phyloP scores from a whole-genome alignment of 2,329 filamentous ascomycete species.

The Ilyonectria sp. region DNA sequence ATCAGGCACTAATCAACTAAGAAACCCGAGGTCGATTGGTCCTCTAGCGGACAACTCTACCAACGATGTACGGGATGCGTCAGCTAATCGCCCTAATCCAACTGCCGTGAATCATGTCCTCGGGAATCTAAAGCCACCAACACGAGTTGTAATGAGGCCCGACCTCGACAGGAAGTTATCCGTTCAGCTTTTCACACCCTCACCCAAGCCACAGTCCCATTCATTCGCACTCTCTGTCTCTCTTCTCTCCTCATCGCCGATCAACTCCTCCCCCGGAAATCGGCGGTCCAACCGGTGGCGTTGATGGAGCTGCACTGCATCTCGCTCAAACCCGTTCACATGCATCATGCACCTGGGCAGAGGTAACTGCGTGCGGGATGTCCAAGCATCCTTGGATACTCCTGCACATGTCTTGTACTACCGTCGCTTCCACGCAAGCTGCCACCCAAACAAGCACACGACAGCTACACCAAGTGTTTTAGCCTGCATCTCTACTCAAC shows the following conservation, averaged over 20 bases:
- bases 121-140: constrained; percentile 1
- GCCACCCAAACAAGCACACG: constrained; percentile 11
- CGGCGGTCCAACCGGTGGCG: constrained; percentile 24
- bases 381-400: constrained; percentile 2
- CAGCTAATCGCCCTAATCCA: neutral
- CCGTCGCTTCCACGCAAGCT: constrained; percentile 12
- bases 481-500: constrained; percentile 32
- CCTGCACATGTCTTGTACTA: constrained; percentile 26
- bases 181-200: neutral
- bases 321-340: constrained; percentile 36
- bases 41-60: constrained; percentile 1
- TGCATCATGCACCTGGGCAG: constrained; percentile 30
- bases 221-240: constrained; percentile 5
- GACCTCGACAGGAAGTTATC: constrained; percentile 2
- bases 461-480: constrained; percentile 26
- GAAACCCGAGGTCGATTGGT: constrained; percentile 12
- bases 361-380: constrained; percentile 5
- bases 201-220: neutral
- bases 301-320: constrained; percentile 23
- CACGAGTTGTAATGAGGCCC: constrained; percentile 1
- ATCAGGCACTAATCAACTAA: constrained; percentile 12
- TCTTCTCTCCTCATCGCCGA: constrained; percentile 21
- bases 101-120: neutral
- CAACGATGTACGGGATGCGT: constrained; percentile 7
- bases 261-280: constrained; percentile 19